Percentiles rank a stretch among this genome's conserved stretches.
Conservation (phyloP, 2,329 filamentous ascomycete genomes). For the Rutstroemia sp. region DNA sequence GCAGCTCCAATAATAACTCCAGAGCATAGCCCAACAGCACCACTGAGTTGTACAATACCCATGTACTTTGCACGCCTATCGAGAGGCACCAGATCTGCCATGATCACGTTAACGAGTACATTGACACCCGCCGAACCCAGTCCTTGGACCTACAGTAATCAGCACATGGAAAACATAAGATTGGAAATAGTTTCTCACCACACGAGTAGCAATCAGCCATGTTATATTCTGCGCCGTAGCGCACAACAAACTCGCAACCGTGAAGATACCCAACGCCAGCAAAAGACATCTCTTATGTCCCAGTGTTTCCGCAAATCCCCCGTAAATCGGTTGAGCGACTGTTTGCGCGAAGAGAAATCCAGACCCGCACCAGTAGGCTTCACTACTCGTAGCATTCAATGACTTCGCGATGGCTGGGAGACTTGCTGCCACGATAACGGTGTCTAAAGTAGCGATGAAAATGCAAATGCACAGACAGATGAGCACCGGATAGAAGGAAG, state of each 20-base stretch:
- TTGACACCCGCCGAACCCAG: conserved; percentile 39
- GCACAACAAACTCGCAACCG: conserved; percentile 6
- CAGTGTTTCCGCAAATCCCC: conserved; percentile 11
- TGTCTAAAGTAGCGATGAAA: not conserved
- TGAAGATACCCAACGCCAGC: conserved; percentile 12
- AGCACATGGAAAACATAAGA: not conserved
- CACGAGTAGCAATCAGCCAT: conserved; percentile 12
- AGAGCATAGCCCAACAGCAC: conserved; percentile 16
- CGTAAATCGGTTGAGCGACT: conserved; percentile 15
- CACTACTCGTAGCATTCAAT: conserved; percentile 10
- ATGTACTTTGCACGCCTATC: conserved; percentile 38
- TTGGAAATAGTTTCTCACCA: not conserved
- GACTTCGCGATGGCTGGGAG: conserved; percentile 14
- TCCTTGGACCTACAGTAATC: conserved; percentile 29
- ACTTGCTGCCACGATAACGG: not conserved
- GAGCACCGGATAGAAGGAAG: not conserved
- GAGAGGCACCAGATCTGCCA: conserved; percentile 45
- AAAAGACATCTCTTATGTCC: conserved; percentile 12
- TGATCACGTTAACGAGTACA: conserved; percentile 38
- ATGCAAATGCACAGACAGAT: not conserved
- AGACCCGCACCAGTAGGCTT: conserved; percentile 16
- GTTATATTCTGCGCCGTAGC: conserved; percentile 10
- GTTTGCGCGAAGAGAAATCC: conserved; percentile 16
- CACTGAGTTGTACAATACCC: conserved; percentile 21
- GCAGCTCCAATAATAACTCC: conserved; percentile 14